Evolutionary conservation across 371 early-diverging fungal species (phyloP).

Genomic region (Mortierella polycephala): DNA sequence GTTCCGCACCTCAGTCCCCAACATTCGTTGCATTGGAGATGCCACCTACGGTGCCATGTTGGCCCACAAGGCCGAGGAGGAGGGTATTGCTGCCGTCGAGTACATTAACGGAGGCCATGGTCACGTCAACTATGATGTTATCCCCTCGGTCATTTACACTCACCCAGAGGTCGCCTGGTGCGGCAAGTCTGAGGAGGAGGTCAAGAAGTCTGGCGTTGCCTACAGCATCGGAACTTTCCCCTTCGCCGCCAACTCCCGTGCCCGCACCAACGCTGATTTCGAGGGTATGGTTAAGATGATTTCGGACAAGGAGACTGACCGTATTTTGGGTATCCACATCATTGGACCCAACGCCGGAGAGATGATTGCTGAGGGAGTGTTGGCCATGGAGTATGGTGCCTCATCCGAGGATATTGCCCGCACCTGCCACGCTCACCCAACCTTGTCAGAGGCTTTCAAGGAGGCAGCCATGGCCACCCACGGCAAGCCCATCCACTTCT

Average conservation of each 20-base stretch:
- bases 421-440: constrained; percentile 98
- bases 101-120: constrained; percentile 93
- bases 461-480: constrained; percentile 79
- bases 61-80: constrained; percentile 99
- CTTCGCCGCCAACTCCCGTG: constrained; percentile 97
- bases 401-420: constrained; percentile 97
- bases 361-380: constrained; percentile 98
- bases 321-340: constrained; percentile 96
- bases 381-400: constrained; percentile 98
- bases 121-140: constrained; percentile 98
- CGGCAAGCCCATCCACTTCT: constrained; percentile 67
- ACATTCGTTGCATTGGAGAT: constrained; percentile 97
- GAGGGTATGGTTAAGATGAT: constrained; percentile 97
- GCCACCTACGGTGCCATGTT: constrained; percentile 97
- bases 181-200: constrained; percentile 94
- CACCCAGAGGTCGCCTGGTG: constrained; percentile 99
- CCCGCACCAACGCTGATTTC: constrained; percentile 95
- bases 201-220: constrained; percentile 87
- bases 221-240: constrained; percentile 94
- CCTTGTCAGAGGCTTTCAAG: constrained; percentile 97
- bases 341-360: constrained; percentile 99
- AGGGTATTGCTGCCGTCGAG: constrained; percentile 97
- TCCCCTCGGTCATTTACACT: constrained; percentile 98
- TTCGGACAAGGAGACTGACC: constrained; percentile 94
- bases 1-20: constrained; percentile 90